Conservation (phyloP, 2,329 filamentous ascomycete species). For the Fusarium sp. region DNA sequence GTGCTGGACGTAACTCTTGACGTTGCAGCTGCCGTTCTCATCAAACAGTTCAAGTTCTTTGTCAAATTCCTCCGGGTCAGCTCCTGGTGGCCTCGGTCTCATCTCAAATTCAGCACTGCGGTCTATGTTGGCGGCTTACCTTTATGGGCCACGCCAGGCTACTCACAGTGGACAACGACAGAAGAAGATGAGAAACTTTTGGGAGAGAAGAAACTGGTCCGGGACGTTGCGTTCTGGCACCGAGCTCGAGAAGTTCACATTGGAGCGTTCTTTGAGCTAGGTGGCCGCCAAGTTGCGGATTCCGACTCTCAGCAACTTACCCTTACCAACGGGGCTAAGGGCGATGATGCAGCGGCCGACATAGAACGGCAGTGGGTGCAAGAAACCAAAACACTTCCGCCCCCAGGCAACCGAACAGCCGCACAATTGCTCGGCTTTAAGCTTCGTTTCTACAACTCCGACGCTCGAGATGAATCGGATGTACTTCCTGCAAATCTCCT, state of each 20-base stretch:
- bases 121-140: slow-evolving; percentile 79
- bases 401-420: slow-evolving; percentile 88
- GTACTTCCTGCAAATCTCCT: slow-evolving; percentile 92
- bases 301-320: slow-evolving; percentile 65
- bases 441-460: slow-evolving; percentile 91
- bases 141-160: slow-evolving; percentile 85
- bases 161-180: slow-evolving; percentile 71
- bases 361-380: slow-evolving; percentile 82
- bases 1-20: slow-evolving; percentile 95
- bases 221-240: slow-evolving; percentile 86
- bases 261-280: slow-evolving; percentile 90
- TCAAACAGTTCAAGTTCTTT: slow-evolving; percentile 95
- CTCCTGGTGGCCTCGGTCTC: slow-evolving; percentile 93
- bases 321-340: slow-evolving; percentile 56
- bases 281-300: slow-evolving; percentile 76
- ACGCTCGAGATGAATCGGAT: slow-evolving; percentile 81
- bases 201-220: slow-evolving; percentile 68
- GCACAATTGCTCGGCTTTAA: slow-evolving; percentile 98
- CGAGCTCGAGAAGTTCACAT: slow-evolving; percentile 82
- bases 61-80: slow-evolving; percentile 92
- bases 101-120: slow-evolving; percentile 57
- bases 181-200: slow-evolving; percentile 78
- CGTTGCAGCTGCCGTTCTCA: slow-evolving; percentile 92
- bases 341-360: slow-evolving; percentile 65
- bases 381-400: slow-evolving; percentile 84